A percentile compares a stretch with the other conserved stretches of the same genome.
phyloP scores from a whole-genome alignment of 306 rosid genomes.

The Trifolium pratense region DNA sequence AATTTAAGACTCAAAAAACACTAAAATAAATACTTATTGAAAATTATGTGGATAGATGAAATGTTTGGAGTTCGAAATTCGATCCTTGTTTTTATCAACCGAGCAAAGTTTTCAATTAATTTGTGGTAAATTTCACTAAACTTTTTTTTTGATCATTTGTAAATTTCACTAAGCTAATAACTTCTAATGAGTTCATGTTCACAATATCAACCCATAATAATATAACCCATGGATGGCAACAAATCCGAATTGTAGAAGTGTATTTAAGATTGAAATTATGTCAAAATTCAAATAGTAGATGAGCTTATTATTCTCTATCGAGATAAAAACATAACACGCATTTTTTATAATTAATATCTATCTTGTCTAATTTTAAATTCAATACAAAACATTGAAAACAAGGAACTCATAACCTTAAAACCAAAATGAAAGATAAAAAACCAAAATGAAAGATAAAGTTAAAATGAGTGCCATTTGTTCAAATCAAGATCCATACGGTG shows the following conservation, averaged over 20 bases:
- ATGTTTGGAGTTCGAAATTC: no score
- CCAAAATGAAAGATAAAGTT: background rate
- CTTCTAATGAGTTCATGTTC: no score
- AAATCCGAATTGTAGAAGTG: background rate
- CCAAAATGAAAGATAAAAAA: background rate
- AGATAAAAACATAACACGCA: conserved; percentile 2
- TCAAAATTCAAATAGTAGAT: background rate
- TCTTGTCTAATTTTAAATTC: conserved; percentile 10
- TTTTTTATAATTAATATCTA: background rate
- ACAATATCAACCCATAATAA: no score
- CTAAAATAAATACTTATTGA: no score
- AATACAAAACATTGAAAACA: background rate
- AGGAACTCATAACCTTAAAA: background rate
- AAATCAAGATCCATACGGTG: background rate
- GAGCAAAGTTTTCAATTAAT: no score
- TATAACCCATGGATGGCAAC: no score
- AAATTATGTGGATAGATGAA: no score
- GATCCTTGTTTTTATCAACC: no score
- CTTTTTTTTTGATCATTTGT: no score
- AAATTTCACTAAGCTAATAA: no score
- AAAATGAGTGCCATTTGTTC: conserved; percentile 10
- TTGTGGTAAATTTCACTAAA: no score
- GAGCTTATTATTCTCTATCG: conserved; percentile 14
- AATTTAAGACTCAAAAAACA: no score
- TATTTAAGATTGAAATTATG: background rate